phyloP scores from a whole-genome alignment of 73 alveolate genomes.

The Tetrahymena borealis region DNA sequence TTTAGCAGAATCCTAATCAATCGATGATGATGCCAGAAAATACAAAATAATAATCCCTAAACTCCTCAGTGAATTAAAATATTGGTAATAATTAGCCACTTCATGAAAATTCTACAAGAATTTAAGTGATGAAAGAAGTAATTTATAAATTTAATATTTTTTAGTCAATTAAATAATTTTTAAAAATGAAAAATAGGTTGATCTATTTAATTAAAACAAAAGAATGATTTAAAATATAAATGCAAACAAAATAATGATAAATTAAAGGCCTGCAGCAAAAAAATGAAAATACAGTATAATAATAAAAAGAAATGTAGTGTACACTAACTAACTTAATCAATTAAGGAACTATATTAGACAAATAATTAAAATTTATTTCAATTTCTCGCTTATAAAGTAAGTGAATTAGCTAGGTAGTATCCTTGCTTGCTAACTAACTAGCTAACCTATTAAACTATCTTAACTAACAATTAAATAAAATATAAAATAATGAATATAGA shows the following conservation, averaged over 20 bases:
- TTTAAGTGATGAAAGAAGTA: not conserved
- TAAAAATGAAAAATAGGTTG: not conserved
- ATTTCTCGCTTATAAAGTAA: too few species aligned
- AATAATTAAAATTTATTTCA: not conserved
- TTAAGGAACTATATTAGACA: too few species aligned
- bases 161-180: not conserved
- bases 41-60: not conserved
- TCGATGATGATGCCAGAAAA: not conserved
- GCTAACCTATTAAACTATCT: too few species aligned
- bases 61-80: not conserved
- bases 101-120: too few species aligned
- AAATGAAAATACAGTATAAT: not conserved
- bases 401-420: too few species aligned
- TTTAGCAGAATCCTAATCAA: not conserved
- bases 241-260: not conserved
- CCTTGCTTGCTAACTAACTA: too few species aligned
- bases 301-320: too few species aligned
- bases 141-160: not conserved
- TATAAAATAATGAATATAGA: too few species aligned
- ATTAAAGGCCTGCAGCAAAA: not conserved
- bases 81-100: not conserved
- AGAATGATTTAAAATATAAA: not conserved
- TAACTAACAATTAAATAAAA: too few species aligned
- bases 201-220: not conserved
- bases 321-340: not conserved